phyloP scores from a whole-genome alignment of 2,329 filamentous ascomycete genomes.

The Lizonia empirigonia region DNA sequence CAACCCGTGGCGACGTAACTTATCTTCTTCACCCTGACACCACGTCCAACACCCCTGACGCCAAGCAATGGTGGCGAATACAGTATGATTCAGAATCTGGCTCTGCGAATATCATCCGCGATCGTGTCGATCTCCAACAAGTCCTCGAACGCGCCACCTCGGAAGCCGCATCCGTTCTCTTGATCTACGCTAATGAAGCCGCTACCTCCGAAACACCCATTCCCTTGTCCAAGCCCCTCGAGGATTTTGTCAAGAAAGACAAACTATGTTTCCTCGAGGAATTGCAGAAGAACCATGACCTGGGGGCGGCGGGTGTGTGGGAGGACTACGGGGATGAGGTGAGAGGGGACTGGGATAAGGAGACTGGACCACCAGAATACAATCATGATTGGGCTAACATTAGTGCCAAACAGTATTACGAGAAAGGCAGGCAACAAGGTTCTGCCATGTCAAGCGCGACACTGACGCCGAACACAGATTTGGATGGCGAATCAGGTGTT shows the following conservation, averaged over 20 bases:
- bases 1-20: conserved; percentile 62
- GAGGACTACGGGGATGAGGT: conserved; percentile 17
- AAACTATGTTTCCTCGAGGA: conserved; percentile 49
- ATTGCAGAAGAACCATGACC: conserved; percentile 24
- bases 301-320: conserved; percentile 17
- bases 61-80: conserved; percentile 46
- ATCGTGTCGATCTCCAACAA: conserved; percentile 56
- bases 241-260: conserved; percentile 57
- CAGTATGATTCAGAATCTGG: conserved; percentile 38
- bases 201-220: conserved; percentile 28
- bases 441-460: conserved; percentile 36
- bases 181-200: conserved; percentile 64
- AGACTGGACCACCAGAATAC: conserved; percentile 13
- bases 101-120: conserved; percentile 33
- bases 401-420: conserved; percentile 28
- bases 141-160: conserved; percentile 60
- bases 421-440: conserved; percentile 15
- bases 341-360: conserved; percentile 28
- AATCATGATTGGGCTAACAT: conserved; percentile 30
- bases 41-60: conserved; percentile 21
- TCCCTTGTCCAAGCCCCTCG: conserved; percentile 34
- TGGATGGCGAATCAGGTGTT: conserved; percentile 24
- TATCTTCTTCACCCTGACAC: conserved; percentile 58
- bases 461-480: conserved; percentile 44
- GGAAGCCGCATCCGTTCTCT: conserved; percentile 59